Evolutionary conservation across 2,329 filamentous ascomycete genomes (phyloP).

Genomic region (Diaporthe destruens): DNA sequence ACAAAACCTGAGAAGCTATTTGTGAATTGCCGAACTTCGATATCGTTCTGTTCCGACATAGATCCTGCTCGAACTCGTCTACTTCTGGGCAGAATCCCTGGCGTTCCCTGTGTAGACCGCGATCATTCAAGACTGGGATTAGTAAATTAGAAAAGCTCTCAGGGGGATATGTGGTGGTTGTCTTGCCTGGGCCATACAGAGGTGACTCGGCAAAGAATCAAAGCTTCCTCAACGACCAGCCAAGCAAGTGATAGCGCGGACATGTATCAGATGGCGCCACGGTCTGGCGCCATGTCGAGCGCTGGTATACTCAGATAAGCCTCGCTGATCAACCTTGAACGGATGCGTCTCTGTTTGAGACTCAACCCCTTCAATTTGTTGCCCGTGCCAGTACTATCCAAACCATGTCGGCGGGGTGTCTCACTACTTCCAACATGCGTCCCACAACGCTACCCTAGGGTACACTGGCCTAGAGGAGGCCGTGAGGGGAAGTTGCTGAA

Average conservation of each 20-base stretch:
- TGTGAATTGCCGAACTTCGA: neutral
- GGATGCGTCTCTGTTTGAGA: neutral
- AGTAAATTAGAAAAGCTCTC: neutral
- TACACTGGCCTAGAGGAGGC: neutral
- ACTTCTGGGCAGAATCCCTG: neutral
- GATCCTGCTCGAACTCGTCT: neutral
- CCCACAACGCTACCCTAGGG: constrained; percentile 19
- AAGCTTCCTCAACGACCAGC: neutral
- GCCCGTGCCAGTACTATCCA: neutral
- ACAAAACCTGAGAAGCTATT: neutral
- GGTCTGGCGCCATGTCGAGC: neutral
- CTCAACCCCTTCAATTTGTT: neutral
- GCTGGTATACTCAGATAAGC: neutral
- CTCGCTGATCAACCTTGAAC: neutral
- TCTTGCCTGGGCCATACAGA: neutral
- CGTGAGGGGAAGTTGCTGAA: constrained; percentile 4
- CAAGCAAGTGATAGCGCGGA: neutral
- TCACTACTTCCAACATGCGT: neutral
- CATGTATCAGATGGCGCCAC: neutral
- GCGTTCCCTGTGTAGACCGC: neutral
- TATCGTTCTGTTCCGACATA: neutral
- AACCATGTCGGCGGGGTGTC: neutral
- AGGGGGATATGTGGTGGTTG: neutral
- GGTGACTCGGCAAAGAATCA: neutral
- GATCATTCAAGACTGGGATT: neutral